Evolutionary conservation across 345 rosid species (phyloP).

Genomic region (Bruguiera gymnorhiza): DNA sequence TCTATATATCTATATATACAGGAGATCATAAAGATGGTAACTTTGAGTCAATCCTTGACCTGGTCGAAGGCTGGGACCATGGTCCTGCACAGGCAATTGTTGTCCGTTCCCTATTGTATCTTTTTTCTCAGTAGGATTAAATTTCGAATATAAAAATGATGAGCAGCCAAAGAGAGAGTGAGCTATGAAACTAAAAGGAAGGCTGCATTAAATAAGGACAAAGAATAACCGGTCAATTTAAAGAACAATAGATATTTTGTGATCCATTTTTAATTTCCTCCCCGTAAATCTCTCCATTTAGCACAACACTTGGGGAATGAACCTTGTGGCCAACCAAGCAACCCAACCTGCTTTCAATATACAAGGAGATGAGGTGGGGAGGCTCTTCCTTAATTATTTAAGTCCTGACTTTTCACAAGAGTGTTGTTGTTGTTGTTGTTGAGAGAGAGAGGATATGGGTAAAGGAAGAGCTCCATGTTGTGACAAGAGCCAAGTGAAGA

Average conservation of each 20-base stretch:
- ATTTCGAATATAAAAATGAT: not conserved
- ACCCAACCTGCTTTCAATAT: not conserved
- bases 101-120: not conserved
- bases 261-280: conserved; percentile 6
- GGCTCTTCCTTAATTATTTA: too few relatives aligned
- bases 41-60: not conserved
- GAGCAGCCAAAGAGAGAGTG: not conserved
- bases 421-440: not conserved
- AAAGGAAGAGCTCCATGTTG: conserved; percentile 93
- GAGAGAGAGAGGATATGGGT: conserved; percentile 73
- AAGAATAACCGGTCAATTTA: not conserved
- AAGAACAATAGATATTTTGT: conserved; percentile 3
- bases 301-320: conserved; percentile 15
- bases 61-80: not conserved
- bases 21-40: not conserved
- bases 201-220: not conserved
- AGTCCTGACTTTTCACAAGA: too few relatives aligned
- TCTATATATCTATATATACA: too few relatives aligned
- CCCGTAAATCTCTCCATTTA: conserved; percentile 16
- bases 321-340: conserved; percentile 6
- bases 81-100: not conserved
- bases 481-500: conserved; percentile 77
- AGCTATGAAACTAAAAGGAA: not conserved
- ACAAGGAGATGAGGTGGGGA: too few relatives aligned
- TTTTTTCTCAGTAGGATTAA: not conserved